Percentiles rank a stretch among this genome's conserved stretches.
Evolutionary conservation across 345 rosid species (phyloP).

Genomic region (Carallia pectinifolia): DNA sequence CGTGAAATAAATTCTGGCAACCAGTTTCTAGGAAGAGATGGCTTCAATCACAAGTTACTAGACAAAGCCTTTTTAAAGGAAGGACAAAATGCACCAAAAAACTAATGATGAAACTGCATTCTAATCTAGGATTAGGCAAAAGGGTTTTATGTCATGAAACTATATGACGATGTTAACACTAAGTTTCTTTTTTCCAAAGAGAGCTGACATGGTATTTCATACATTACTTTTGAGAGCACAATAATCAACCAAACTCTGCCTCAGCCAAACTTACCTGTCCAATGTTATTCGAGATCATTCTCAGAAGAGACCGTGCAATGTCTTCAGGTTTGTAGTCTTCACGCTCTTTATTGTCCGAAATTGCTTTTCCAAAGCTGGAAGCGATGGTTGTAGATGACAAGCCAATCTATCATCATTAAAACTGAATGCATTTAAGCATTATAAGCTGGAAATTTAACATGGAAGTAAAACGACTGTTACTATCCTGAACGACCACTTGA

Average conservation of each 20-base stretch:
- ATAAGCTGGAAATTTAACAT: slow-evolving; percentile 11
- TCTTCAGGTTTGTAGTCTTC: slow-evolving; percentile 78
- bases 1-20: neutral
- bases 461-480: neutral
- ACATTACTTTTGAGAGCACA: neutral
- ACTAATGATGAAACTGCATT: too few species aligned
- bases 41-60: neutral
- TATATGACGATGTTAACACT: neutral
- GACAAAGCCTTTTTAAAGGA: neutral
- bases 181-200: neutral
- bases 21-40: neutral
- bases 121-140: neutral
- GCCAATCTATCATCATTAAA: slow-evolving; percentile 53
- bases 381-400: slow-evolving; percentile 71
- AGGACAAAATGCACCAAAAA: neutral
- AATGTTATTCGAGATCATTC: slow-evolving; percentile 84
- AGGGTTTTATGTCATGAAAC: neutral
- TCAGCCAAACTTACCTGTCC: slow-evolving; percentile 58
- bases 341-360: slow-evolving; percentile 62
- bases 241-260: neutral
- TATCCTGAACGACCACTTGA: neutral
- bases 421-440: slow-evolving; percentile 1
- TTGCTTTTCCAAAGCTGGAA: slow-evolving; percentile 87
- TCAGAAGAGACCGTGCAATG: slow-evolving; percentile 62
- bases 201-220: neutral